Evolutionary conservation across 2,329 filamentous ascomycete species (phyloP).

Genomic region (Bipolaris bicolor): DNA sequence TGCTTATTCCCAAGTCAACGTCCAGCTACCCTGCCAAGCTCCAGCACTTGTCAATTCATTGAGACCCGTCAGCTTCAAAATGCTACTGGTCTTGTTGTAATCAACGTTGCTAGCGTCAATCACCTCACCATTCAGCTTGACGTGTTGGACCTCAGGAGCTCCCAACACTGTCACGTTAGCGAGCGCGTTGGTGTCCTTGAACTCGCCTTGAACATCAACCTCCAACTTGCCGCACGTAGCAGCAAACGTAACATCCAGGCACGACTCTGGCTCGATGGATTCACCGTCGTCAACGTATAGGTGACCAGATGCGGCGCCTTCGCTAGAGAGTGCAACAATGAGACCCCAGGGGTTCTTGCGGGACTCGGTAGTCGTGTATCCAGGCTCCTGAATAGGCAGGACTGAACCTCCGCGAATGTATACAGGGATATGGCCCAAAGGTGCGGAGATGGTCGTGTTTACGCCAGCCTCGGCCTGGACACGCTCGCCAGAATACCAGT

Average conservation of each 20-base stretch:
- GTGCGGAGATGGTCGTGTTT: conserved; percentile 66
- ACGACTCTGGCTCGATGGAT: conserved; percentile 63
- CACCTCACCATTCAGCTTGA: conserved; percentile 56
- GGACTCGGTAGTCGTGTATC: conserved; percentile 68
- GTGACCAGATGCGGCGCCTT: conserved; percentile 63
- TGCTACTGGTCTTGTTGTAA: conserved; percentile 57
- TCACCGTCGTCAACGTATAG: conserved; percentile 80
- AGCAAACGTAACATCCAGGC: conserved; percentile 61
- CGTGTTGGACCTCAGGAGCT: conserved; percentile 50
- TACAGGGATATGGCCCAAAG: conserved; percentile 72
- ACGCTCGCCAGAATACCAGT: conserved; percentile 74
- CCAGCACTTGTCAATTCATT: conserved; percentile 57
- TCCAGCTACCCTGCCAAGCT: conserved; percentile 66
- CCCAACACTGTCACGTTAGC: conserved; percentile 70
- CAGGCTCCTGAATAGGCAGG: conserved; percentile 71
- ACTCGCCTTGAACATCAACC: conserved; percentile 59
- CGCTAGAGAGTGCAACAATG: conserved; percentile 64
- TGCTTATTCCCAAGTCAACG: conserved; percentile 60
- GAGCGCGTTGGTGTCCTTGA: conserved; percentile 63
- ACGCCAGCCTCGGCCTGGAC: conserved; percentile 59
- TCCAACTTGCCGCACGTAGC: conserved; percentile 55
- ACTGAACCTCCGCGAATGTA: conserved; percentile 72
- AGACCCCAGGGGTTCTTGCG: conserved; percentile 71
- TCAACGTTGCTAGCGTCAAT: conserved; percentile 54
- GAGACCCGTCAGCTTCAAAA: conserved; percentile 60